Conservation (phyloP, 2,329 filamentous ascomycete genomes). For the Arthrinium puccinioides region DNA sequence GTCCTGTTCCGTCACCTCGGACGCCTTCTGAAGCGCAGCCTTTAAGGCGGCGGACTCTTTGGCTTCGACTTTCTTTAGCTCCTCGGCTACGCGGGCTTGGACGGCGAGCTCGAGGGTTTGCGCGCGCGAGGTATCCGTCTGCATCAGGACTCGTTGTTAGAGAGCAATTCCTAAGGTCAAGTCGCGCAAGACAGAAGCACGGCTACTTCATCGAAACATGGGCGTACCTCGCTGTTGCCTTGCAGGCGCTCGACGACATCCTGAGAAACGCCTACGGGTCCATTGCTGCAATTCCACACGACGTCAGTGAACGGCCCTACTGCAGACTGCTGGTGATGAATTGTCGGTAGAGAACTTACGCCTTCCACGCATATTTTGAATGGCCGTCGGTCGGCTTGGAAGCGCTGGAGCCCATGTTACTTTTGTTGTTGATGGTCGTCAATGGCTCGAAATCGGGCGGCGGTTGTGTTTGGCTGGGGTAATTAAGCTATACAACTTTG, state of each 20-base stretch:
- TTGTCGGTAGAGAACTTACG: constrained; percentile 33
- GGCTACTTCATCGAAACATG: not conserved
- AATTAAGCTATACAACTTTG: no score
- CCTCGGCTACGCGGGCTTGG: constrained; percentile 76
- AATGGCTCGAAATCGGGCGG: no score
- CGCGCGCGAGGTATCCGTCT: constrained; percentile 86
- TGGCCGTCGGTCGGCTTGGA: constrained; percentile 43
- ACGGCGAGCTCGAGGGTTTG: constrained; percentile 80
- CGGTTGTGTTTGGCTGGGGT: no score
- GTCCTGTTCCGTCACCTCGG: constrained; percentile 22
- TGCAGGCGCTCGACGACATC: constrained; percentile 78
- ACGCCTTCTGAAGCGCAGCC: constrained; percentile 54
- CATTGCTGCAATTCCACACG: constrained; percentile 23
- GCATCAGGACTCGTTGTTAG: constrained; percentile 8
- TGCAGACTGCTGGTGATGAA: not conserved
- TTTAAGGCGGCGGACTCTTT: constrained; percentile 63
- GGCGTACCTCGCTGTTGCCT: constrained; percentile 71
- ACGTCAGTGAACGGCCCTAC: constrained; percentile 1
- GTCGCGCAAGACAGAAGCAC: not conserved
- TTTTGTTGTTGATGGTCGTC: no score
- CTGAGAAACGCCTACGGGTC: constrained; percentile 59
- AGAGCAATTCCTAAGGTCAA: constrained; percentile 1
- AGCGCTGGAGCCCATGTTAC: constrained; percentile 51
- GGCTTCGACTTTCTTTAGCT: constrained; percentile 73
- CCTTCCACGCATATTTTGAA: constrained; percentile 44